These are phyloP conservation scores for Paxillus rubicundulus DNA, from an alignment of 768 basidiomycete species.

Conservation along the genomic window DNA sequence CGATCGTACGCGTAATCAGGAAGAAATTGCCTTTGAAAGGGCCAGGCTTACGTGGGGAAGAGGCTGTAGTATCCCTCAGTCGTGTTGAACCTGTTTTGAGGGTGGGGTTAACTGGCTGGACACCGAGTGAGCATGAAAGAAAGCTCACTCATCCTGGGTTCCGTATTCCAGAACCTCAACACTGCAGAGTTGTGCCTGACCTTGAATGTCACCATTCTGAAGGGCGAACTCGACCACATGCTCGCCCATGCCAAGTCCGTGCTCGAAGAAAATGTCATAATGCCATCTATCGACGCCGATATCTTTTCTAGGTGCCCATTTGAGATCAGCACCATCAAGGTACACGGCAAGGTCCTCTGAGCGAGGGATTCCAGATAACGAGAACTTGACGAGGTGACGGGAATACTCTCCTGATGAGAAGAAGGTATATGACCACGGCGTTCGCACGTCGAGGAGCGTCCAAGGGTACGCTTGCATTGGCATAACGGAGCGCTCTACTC, in stretches of 20 bases:
- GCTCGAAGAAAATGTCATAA: constrained; percentile 54
- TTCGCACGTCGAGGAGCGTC: constrained; percentile 61
- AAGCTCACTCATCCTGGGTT: constrained; percentile 52
- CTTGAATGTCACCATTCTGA: constrained; percentile 44
- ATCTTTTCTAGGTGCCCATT: constrained; percentile 48
- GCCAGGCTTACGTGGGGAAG: constrained; percentile 64
- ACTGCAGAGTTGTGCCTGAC: constrained; percentile 72
- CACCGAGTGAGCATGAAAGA: not conserved
- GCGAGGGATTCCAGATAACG: constrained; percentile 66
- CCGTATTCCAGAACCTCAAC: constrained; percentile 75
- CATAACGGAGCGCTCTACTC: constrained; percentile 70
- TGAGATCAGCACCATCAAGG: constrained; percentile 59
- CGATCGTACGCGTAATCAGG: not conserved
- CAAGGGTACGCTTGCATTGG: constrained; percentile 74
- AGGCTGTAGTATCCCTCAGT: constrained; percentile 58
- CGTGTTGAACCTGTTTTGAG: constrained; percentile 51
- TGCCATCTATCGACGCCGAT: constrained; percentile 76
- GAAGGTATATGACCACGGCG: constrained; percentile 60
- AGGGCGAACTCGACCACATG: constrained; percentile 63
- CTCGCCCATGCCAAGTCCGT: constrained; percentile 42
- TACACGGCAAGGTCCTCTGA: constrained; percentile 51
- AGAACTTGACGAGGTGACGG: constrained; percentile 64
- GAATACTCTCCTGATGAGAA: constrained; percentile 61
- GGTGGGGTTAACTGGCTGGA: not conserved
- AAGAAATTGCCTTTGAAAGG: not conserved